Evolutionary conservation across 257 asterid genomes (phyloP), one percentile per base, ranked within the genome.

Genomic region (Scutellaria barbata): DNA sequence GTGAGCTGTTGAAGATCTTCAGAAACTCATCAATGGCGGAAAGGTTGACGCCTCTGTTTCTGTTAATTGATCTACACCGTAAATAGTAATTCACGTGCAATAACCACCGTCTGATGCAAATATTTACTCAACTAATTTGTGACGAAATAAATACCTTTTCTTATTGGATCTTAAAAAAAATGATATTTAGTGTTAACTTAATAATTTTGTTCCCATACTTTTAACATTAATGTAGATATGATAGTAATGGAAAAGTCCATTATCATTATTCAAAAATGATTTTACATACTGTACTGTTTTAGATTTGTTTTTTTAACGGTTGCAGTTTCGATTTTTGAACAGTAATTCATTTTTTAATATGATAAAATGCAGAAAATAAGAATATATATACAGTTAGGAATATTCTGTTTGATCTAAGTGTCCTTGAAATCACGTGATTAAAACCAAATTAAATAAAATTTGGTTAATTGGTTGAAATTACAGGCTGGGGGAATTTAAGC

Each of bases 11-110:
- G 79, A 76, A 69, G 76, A 79, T 74, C 89, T 55, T 57, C 71
- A 77, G 72, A 62, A 92, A 86, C 86, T 74, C 77, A 41, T 81
- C 98, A 56, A 78, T 60, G 81, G 76, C 72, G 81, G 84, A 79
- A 55, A 79, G 85, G 97, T 89, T 42, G 63, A 40, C 37, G 25
- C 35, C 40, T 55, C 41, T 6, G 33, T 13, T 50, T 63, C 73
- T 46, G 30, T 6, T 11, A 25, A 33, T 30, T 65, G 71, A 68
- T 80, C 65, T 35, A n/a, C 77, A 37, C 69, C 65, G 56, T 73
- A 5, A 22, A 59, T 45, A 33, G 14, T 74, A 73, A 51, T 59
- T 42, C 69, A 43, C 75, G 41, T 73, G 77, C 72, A 50, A 71
- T 74, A 37, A 53, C 37, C 67, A 41, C 76, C 59, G 64, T 47